These are phyloP conservation scores for Phylloporus arenicola DNA, from an alignment of 768 basidiomycete genomes.

Conservation along the genomic window DNA sequence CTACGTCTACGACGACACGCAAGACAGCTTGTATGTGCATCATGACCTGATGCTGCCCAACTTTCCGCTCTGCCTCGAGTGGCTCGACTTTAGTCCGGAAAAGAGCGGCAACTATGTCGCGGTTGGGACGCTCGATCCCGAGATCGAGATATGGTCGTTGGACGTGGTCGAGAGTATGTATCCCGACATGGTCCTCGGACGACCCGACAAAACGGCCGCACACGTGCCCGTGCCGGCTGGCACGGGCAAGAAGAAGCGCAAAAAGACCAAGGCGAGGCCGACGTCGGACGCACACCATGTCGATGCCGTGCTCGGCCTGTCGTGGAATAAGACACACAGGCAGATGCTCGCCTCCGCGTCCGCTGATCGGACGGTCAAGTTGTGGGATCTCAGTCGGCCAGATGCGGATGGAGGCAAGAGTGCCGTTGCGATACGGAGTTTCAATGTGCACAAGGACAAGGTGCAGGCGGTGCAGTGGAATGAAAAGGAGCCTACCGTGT, in stretches of 20 bases:
- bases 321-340: conserved; percentile 89
- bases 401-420: conserved; percentile 42
- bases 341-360: conserved; percentile 88
- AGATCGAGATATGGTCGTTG: conserved; percentile 98
- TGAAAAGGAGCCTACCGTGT: conserved; percentile 75
- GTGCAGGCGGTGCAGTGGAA: conserved; percentile 98
- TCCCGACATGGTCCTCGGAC: conserved; percentile 85
- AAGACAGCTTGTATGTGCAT: conserved; percentile 91
- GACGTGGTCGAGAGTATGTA: conserved; percentile 93
- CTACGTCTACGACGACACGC: conserved; percentile 67
- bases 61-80: conserved; percentile 97
- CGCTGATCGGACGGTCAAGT: conserved; percentile 92
- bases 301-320: conserved; percentile 87
- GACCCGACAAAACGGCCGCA: conserved; percentile 76
- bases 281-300: conserved; percentile 72
- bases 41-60: conserved; percentile 98
- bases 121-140: conserved; percentile 94
- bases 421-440: conserved; percentile 71
- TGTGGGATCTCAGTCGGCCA: conserved; percentile 86
- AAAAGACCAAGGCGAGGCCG: conserved; percentile 68
- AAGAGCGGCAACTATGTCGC: conserved; percentile 85
- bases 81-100: conserved; percentile 77
- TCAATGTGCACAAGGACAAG: conserved; percentile 84
- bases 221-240: conserved; percentile 75
- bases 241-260: conserved; percentile 96